Evolutionary conservation across 805 yeast genomes (phyloP), one percentile per base, ranked within the genome.

Genomic region (Candida incommunis): DNA sequence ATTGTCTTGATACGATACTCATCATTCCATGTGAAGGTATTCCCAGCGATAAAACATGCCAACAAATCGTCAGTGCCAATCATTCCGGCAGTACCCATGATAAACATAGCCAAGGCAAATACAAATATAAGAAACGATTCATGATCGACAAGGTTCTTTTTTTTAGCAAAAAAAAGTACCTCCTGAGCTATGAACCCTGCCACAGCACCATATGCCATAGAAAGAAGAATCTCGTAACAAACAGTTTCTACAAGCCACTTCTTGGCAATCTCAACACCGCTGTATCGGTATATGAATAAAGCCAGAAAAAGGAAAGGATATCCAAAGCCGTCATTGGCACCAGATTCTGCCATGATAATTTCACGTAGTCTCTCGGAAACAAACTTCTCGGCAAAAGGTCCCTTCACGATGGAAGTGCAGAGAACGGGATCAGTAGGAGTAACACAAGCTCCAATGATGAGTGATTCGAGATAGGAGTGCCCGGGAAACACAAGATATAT

Each of bases 351-450:
- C 25, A 78, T 68, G 41, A 80, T 63, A 45, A 80, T 63, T 50
- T 78, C 71, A 51, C 83, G 64, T 46, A 80, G 66, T 50, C 74
- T 76, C 11, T 78, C 78, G 2, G 80, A 76, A 26, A 80, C 82
- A 31, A 62, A 52, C 49, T 78, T 63, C 54, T 73, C 74, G 5
- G 85, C 83, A 57, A 80, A 80, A 51, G 74, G 74, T 44, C 86
- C 86, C 50, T 77, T 77, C 24, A 81, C 84, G 35, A 80, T 79
- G 1, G 84, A 82, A 37, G 81, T 81, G 2, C 82, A 78, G 55
- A 80, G 66, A 40, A 80, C 82, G 2, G 87, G 88, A 59, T 80
- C 88, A 0, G 88, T 80, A 4, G 87, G 86, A 0, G 88, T 80
- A 44, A 80, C 74, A 58, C 87, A 80, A 2, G 83, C 83, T 9